Conservation (phyloP, 306 rosid species). For the Prunus fruticosa region DNA sequence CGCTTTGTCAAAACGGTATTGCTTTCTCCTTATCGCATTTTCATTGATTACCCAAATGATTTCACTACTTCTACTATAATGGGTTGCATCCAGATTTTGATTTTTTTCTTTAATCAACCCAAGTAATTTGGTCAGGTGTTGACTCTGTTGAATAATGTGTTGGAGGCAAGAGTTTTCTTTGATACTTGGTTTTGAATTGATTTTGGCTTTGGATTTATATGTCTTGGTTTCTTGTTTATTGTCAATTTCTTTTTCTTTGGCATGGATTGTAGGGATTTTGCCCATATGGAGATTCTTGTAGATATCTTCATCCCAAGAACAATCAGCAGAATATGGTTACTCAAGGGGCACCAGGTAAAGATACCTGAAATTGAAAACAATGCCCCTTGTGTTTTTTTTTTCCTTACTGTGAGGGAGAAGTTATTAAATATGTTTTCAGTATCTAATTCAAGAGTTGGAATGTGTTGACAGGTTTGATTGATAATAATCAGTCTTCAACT, state of each 20-base stretch:
- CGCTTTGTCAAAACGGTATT: constrained; percentile 65
- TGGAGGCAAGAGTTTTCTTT: neutral
- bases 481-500: constrained; percentile 27
- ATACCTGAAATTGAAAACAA: neutral
- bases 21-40: neutral
- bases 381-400: neutral
- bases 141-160: constrained; percentile 6
- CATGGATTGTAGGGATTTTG: constrained; percentile 48
- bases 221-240: constrained; percentile 12
- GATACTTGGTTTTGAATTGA: neutral
- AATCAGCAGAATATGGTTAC: constrained; percentile 22
- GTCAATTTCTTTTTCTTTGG: neutral
- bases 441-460: neutral
- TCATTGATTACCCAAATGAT: constrained; percentile 10
- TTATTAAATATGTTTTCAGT: neutral
- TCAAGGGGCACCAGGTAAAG: constrained; percentile 34
- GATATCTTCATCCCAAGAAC: constrained; percentile 62
- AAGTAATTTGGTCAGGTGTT: neutral
- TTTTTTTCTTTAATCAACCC: neutral
- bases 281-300: constrained; percentile 71
- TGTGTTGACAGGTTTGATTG: constrained; percentile 21
- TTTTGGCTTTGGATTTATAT: neutral
- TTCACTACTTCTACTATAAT: neutral
- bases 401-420: neutral
- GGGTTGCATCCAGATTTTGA: constrained; percentile 11